phyloP scores from a whole-genome alignment of 306 rosid species.

The Malus asiatica region DNA sequence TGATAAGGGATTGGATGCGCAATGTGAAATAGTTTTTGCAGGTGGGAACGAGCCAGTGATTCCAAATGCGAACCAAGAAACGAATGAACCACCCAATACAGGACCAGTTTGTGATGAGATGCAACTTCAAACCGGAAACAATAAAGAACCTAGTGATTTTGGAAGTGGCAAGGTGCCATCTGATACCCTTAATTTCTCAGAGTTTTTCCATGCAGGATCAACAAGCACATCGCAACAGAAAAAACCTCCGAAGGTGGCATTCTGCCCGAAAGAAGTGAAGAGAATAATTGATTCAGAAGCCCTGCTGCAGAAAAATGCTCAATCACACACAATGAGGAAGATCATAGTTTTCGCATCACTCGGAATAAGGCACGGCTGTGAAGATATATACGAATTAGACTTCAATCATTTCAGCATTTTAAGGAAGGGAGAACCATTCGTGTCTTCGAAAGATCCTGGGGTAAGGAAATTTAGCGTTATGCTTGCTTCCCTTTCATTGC shows the following conservation, averaged over 20 bases:
- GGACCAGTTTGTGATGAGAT: conserved; percentile 9
- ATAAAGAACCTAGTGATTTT: conserved; percentile 21
- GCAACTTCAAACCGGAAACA: conserved; percentile 15
- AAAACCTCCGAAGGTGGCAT: conserved; percentile 64
- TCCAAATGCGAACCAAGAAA: conserved; percentile 20
- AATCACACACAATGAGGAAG: conserved; percentile 77
- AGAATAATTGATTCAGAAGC: conserved; percentile 51
- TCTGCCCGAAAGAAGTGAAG: conserved; percentile 85
- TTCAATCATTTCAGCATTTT: conserved; percentile 71
- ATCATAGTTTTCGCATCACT: conserved; percentile 79
- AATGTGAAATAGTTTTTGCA: conserved; percentile 9
- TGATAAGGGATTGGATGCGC: conserved; percentile 16
- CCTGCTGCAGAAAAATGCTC: conserved; percentile 53
- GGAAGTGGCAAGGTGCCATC: conserved; percentile 9
- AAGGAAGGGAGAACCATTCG: conserved; percentile 63
- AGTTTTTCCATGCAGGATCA: conserved; percentile 17
- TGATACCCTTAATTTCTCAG: conserved; percentile 15
- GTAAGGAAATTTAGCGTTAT: conserved; percentile 30
- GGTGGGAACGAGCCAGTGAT: conserved; percentile 3
- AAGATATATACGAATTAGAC: conserved; percentile 72
- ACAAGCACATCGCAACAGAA: conserved; percentile 24
- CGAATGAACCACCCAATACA: conserved; percentile 21
- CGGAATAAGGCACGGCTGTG: conserved; percentile 83
- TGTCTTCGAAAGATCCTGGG: conserved; percentile 58
- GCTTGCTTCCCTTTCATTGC: not conserved